Percentiles rank a stretch among this genome's conserved stretches.
These are phyloP conservation scores for Eleusine coracana DNA, from an alignment of 176 grass and related monocot species.

Conservation along the genomic window DNA sequence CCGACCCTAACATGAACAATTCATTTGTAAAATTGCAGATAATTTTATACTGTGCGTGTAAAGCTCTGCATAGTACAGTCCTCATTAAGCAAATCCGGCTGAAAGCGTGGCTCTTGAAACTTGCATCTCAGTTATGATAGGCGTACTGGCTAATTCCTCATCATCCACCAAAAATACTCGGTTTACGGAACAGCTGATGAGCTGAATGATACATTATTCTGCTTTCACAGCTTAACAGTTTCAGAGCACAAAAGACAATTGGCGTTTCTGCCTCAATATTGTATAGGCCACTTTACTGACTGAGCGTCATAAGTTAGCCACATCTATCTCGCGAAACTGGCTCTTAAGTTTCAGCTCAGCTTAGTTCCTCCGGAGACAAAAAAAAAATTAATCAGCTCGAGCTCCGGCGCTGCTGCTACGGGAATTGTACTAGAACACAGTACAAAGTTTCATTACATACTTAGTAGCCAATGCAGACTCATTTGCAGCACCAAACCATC, in stretches of 20 bases:
- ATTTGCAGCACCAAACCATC: slow-evolving; percentile 11
- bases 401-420: not conserved
- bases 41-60: not conserved
- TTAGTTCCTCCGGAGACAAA: not conserved
- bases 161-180: not conserved
- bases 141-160: not conserved
- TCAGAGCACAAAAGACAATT: not conserved
- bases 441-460: not conserved
- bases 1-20: not conserved
- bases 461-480: not conserved
- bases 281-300: not conserved
- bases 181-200: not conserved
- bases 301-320: not conserved
- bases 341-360: not conserved
- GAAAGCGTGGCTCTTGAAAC: not conserved
- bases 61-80: not conserved
- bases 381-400: no score
- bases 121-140: not conserved
- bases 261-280: not conserved
- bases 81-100: not conserved
- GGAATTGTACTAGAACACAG: not conserved
- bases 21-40: no score
- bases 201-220: not conserved
- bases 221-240: not conserved
- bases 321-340: not conserved